Evolutionary conservation across 805 yeast genomes (phyloP), one percentile per base, ranked within the genome.

Genomic region (Lipomyces starkeyi): DNA sequence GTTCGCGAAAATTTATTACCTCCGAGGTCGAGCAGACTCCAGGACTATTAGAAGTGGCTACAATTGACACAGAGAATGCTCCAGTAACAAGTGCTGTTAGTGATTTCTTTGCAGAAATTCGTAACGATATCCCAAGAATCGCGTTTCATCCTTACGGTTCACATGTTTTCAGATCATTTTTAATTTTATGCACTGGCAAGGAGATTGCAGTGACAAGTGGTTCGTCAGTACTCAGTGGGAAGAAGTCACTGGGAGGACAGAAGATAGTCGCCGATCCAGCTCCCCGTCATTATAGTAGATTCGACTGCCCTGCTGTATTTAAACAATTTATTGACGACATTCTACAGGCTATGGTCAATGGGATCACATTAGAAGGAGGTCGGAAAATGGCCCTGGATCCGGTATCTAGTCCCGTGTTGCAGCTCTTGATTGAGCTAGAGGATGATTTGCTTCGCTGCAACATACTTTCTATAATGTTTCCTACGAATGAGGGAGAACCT

Each of bases 331-430:
- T 92, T 63, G 82, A 81, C 61, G 84, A 83, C 22, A 70, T 89
- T 13, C 75, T 90, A 43, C 76, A 80, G 9, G 69, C 76, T 6
- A 74, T 88, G 20, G 75, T 81, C 65, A 73, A 65, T 64, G 81
- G 29, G 0, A 58, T 77, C 32, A 79, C 82, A 59, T 78, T 84
- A 11, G 82, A 83, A 22, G 80, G 83, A 49, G 84, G 91, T 58
- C 85, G 98, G 75, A 92, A 88, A 68, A 79, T 88, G 63, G 89
- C 97, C 14, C 87, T 91, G 61, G 90, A 93, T 74, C 87, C 90
- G 61, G 80, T 91, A 59, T 91, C 96, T 0, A 92, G 98, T 0
- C 98, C 98, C 0, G 96, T 93, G 1, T 76, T 91, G 17, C 97
- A 92, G 79, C 80, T 93, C 62, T 76, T 91, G 9, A 83, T 93